Evolutionary conservation across 106 monocot genomes (phyloP), one percentile per base, ranked within the genome.

Genomic region (Xerophyta viscosa): DNA sequence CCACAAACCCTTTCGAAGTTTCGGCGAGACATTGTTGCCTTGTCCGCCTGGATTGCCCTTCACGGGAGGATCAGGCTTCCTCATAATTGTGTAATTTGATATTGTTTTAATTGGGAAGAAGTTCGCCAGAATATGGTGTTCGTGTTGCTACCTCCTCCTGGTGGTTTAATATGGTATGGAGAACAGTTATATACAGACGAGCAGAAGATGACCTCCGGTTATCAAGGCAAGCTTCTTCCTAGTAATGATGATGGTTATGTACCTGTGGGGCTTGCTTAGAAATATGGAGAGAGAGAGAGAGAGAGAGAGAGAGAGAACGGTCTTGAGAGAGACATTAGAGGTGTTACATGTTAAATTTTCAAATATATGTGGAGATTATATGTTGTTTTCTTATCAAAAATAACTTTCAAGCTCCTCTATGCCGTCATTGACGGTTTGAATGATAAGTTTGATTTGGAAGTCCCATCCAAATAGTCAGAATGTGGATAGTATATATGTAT

Each of bases 1-100:
- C n/a, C n/a, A 84, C 50, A 84, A 30, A 18, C 84, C 84, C 59
- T 84, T 84, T 62, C 84, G 53, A 0, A 84, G 78, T 65, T 75
- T 78, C 31, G 27, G 37, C 2, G 27, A 31, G 1, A 29, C 44
- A 10, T 8, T 42, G 23, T 10, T 46, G 33, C n/a, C n/a, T n/a
- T 33, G 33, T 5, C 33, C 33, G 57, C 14, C 46, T 10, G 14
- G 7, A 6, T 3, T n/a, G 31, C 24, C 52, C 27, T 37, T 65
- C 10, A 41, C 31, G 18, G 55, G 27, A 48, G 58, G 4, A 0
- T 74, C 71, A 8, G 75, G 74, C 62, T 75, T 84, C 65, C 84
- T 84, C 84, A 84, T 84, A 12, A 18, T 46, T n/a, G 13, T 5
- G 7, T 33, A n/a, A n/a, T 10, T 33, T 17, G 33, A 10, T 6